Evolutionary conservation across 345 rosid species (phyloP).

Genomic region (Aquilaria yunnanensis): DNA sequence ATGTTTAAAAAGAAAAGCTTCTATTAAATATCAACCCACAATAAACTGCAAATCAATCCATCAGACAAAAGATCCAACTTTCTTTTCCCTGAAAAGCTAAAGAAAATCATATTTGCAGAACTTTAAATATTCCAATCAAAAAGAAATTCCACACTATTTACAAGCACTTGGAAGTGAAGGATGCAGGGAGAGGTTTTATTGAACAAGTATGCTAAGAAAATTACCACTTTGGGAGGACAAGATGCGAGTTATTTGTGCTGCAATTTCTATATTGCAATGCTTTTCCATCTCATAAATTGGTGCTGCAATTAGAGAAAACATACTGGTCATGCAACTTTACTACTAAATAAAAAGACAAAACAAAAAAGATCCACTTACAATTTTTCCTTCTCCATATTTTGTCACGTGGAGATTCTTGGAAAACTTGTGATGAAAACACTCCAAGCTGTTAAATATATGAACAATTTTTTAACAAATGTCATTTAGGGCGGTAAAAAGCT

Average conservation of each 20-base stretch:
- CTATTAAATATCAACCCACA: no score
- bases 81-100: no score
- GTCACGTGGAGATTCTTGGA: slow-evolving; percentile 85
- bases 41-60: no score
- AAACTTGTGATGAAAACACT: slow-evolving; percentile 91
- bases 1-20: no score
- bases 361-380: slow-evolving; percentile 35
- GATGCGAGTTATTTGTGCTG: slow-evolving; percentile 69
- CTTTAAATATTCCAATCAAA: no score
- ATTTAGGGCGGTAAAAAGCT: no score
- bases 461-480: no score
- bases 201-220: slow-evolving; percentile 13
- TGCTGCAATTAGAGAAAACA: slow-evolving; percentile 41
- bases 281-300: slow-evolving; percentile 93
- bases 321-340: slow-evolving; percentile 8
- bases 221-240: slow-evolving; percentile 51
- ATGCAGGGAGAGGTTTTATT: background rate
- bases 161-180: no score
- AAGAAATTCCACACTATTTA: no score
- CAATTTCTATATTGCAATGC: slow-evolving; percentile 93
- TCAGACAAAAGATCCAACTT: no score
- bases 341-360: slow-evolving; percentile 8
- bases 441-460: slow-evolving; percentile 63
- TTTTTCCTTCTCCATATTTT: slow-evolving; percentile 70
- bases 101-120: no score